Percentiles rank a stretch among this genome's conserved stretches.
These are phyloP conservation scores for Ensete ventricosum DNA, from an alignment of 176 grass and related monocot genomes.

Conservation along the genomic window DNA sequence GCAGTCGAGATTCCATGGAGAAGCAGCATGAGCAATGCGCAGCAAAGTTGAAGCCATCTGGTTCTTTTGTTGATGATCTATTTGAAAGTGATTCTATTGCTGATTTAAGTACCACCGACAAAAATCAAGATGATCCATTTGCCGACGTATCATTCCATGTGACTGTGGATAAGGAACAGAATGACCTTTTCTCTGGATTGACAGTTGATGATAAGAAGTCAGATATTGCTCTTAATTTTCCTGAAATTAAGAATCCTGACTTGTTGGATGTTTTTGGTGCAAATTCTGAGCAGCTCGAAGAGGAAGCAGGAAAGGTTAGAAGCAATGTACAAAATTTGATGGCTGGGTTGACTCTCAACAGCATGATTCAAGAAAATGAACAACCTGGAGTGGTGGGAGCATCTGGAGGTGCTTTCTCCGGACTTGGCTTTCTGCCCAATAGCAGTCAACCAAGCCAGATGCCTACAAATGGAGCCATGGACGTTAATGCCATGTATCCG, in stretches of 20 bases:
- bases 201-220: slow-evolving; percentile 63
- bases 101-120: slow-evolving; percentile 26
- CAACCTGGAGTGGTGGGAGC: slow-evolving; percentile 34
- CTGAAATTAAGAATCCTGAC: slow-evolving; percentile 38
- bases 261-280: slow-evolving; percentile 64
- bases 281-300: slow-evolving; percentile 35
- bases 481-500: slow-evolving; percentile 40
- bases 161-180: slow-evolving; percentile 56
- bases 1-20: slow-evolving; percentile 33
- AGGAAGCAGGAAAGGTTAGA: slow-evolving; percentile 34
- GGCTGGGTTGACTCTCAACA: slow-evolving; percentile 63
- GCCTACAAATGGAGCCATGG: slow-evolving; percentile 30
- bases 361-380: slow-evolving; percentile 21
- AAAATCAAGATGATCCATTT: slow-evolving; percentile 73
- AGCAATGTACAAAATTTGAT: slow-evolving; percentile 54
- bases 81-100: slow-evolving; percentile 48
- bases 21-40: slow-evolving; percentile 26
- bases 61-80: slow-evolving; percentile 62
- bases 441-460: slow-evolving; percentile 32
- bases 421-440: slow-evolving; percentile 35
- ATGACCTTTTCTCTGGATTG: slow-evolving; percentile 83
- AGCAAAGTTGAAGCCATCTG: slow-evolving; percentile 16
- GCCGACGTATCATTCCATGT: slow-evolving; percentile 93
- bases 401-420: slow-evolving; percentile 20
- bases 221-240: slow-evolving; percentile 6